Base-by-base conservation (phyloP, 2,329 filamentous ascomycete species). In the Trichoderma lentiforme region DNA sequence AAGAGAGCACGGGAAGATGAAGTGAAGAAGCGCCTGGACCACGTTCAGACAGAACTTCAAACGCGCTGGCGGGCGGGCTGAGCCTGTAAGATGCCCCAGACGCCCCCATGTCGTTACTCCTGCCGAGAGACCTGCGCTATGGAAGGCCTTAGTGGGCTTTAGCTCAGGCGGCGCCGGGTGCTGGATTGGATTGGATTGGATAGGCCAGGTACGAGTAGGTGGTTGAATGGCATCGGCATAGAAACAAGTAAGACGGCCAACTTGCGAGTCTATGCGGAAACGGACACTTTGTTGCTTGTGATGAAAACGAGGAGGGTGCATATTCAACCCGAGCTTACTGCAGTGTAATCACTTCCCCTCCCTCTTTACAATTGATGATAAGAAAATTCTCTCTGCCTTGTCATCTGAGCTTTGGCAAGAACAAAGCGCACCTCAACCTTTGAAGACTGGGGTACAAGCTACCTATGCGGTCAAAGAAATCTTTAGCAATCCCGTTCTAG, bases 1-100 rank as follows among this genome's bases (percentile, higher is more conserved):
- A 32, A 14, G 34, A 24, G 7, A 32, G 24, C 4, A 28, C 21
- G 21, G 21, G 30, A 9, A 34, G 34, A 36, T 36, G 34, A 36
- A 36, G 34, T 14, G 32, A 36, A 34, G 26, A 56, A 15, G n/a
- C 51, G 21, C 21, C 43, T 21, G 43, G 43, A 21, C 43, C 43
- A 7, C 2, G 18, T 43, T 43, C 39, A 2, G 39, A 39, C 36
- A 15, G 18, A 43, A 43, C 39, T 43, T 43, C 47, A 53, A 53
- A 53, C 43, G 47, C 47, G 47, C 47, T 53, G 47, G 47, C 47
- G 47, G 47, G 47, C 47, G 24, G 24, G 53, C 28, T 53, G 47
- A 32, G 62, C 62, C 62, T 65, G 62, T 65, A 65, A 65, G 62
- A 65, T 34, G 39, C 39, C 43, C 26, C 43, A 53, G 36, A 65